Evolutionary conservation across 148 eudicot species (phyloP).

Genomic region (Rhododendron ferrugineum): DNA sequence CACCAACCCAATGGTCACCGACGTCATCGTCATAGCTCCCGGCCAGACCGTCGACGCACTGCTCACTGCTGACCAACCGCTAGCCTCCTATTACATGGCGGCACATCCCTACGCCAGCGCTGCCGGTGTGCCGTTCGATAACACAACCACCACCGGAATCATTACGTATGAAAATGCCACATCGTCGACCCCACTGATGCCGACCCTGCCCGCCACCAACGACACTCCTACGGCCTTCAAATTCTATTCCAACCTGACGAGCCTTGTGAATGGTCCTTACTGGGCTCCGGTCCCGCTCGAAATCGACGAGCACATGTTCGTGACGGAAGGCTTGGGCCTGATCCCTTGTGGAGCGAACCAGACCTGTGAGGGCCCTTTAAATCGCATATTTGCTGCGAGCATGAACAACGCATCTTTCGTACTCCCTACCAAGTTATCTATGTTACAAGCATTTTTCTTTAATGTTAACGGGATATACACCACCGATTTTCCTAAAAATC

Average conservation of each 20-base stretch:
- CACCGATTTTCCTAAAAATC: constrained; percentile 43
- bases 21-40: constrained; percentile 48
- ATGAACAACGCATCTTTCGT: constrained; percentile 54
- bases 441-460: constrained; percentile 44
- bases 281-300: constrained; percentile 36
- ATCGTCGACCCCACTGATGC: constrained; percentile 30
- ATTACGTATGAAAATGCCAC: constrained; percentile 24
- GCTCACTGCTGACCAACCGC: constrained; percentile 36
- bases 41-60: constrained; percentile 79
- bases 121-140: constrained; percentile 3
- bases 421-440: constrained; percentile 34
- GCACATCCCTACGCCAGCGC: constrained; percentile 48
- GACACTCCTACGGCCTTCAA: constrained; percentile 54
- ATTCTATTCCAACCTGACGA: constrained; percentile 47
- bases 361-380: constrained; percentile 37
- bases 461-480: constrained; percentile 38
- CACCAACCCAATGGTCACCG: constrained; percentile 46
- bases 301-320: constrained; percentile 52
- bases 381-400: constrained; percentile 41
- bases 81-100: constrained; percentile 56
- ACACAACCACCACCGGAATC: constrained; percentile 59
- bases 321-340: constrained; percentile 51
- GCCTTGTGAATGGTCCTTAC: constrained; percentile 29
- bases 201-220: constrained; percentile 43
- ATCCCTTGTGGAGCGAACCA: constrained; percentile 35